Evolutionary conservation across 2,329 filamentous ascomycete genomes (phyloP).

Genomic region (Paraphaeosphaeria minitans): DNA sequence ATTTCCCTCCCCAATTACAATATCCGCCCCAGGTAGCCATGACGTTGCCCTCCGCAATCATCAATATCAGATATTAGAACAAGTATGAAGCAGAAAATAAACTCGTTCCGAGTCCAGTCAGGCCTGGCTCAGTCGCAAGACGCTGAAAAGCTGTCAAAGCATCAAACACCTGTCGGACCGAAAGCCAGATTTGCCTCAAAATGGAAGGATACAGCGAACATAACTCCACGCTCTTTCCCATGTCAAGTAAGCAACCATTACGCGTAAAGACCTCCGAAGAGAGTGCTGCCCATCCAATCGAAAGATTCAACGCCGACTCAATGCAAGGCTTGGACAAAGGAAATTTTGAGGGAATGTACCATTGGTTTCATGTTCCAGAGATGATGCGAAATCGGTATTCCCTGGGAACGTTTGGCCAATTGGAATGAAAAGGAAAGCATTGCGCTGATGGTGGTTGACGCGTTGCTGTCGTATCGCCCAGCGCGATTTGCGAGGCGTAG

Average conservation of each 20-base stretch:
- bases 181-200: background rate
- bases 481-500: background rate
- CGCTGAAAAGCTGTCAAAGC: background rate
- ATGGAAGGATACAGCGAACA: background rate
- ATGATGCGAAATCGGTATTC: background rate
- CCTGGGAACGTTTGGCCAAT: background rate
- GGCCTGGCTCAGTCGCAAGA: background rate
- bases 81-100: background rate
- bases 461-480: background rate
- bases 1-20: too few relatives aligned
- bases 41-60: background rate
- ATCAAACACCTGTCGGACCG: too few relatives aligned
- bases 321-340: conserved; percentile 14
- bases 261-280: background rate
- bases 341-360: background rate
- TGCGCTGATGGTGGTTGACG: background rate
- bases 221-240: background rate
- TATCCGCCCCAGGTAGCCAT: background rate
- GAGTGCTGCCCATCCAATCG: background rate
- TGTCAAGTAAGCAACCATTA: conserved; percentile 11
- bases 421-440: background rate
- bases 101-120: background rate
- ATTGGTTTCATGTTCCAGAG: background rate
- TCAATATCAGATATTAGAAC: background rate
- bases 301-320: background rate